These are phyloP conservation scores for Neurospora terricola DNA, from an alignment of 495 filamentous ascomycete genomes.

Conservation along the genomic window DNA sequence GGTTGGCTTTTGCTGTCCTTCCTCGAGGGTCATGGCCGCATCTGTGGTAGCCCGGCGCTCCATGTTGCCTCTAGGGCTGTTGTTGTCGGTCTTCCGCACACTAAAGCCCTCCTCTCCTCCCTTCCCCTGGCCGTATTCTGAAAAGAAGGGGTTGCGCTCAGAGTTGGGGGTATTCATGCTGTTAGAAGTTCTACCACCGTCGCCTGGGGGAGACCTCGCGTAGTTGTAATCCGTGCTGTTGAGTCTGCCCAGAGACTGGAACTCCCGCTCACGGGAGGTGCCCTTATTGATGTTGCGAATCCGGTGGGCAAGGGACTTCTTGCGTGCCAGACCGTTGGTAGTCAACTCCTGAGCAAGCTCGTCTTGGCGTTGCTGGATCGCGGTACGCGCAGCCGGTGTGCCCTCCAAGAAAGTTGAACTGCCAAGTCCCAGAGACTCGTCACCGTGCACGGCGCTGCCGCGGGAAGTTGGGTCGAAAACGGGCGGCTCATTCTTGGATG, in stretches of 20 bases:
- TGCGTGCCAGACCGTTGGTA: constrained; percentile 65
- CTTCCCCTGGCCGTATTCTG: constrained; percentile 49
- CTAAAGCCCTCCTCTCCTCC: constrained; percentile 34
- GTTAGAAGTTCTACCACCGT: constrained; percentile 50
- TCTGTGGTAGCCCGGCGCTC: constrained; percentile 68
- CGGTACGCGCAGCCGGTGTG: constrained; percentile 73
- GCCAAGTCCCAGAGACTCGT: constrained; percentile 75
- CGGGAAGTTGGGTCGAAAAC: constrained; percentile 41
- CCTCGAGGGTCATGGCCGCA: constrained; percentile 29
- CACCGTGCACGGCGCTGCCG: constrained; percentile 68
- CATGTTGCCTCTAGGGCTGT: constrained; percentile 49
- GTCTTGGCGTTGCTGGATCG: constrained; percentile 67
- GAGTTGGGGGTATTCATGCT: constrained; percentile 54
- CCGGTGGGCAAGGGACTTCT: constrained; percentile 87
- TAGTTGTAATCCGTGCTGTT: constrained; percentile 39
- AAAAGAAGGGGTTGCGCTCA: constrained; percentile 78
- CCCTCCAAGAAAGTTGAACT: constrained; percentile 96
- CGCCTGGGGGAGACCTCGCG: constrained; percentile 42
- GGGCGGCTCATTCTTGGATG: constrained; percentile 29
- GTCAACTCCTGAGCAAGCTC: constrained; percentile 44
- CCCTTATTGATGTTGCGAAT: constrained; percentile 58
- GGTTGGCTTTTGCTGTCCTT: constrained; percentile 32
- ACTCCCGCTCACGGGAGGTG: constrained; percentile 29
- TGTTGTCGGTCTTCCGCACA: constrained; percentile 30
- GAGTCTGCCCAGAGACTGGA: constrained; percentile 40